A percentile compares a stretch with the other conserved stretches of the same genome.
Evolutionary conservation across 73 alveolate genomes (phyloP).

Genomic region (Paramecium pentaurelia): DNA sequence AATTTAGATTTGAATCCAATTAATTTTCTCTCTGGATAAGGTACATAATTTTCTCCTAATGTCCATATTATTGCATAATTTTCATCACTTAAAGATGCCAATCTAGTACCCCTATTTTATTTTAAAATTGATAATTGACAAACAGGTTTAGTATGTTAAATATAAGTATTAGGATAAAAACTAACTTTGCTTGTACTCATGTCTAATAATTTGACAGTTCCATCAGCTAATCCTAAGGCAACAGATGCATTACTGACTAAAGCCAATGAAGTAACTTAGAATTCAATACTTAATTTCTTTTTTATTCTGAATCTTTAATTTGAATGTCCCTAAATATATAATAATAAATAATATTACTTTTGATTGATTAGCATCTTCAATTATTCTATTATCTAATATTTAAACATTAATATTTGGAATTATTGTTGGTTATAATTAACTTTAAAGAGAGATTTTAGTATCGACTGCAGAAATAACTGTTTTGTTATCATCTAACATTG

Average conservation of each 20-base stretch:
- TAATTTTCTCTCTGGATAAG: slow-evolving; percentile 24
- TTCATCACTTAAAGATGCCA: too few relatives aligned
- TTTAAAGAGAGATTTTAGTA: neutral
- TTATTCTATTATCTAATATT: neutral
- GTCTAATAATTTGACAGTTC: slow-evolving; percentile 5
- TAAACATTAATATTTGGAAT: neutral
- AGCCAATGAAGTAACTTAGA: neutral
- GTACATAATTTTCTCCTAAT: slow-evolving; percentile 28
- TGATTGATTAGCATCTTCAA: neutral
- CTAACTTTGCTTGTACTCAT: slow-evolving; percentile 30
- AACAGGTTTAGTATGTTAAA: neutral
- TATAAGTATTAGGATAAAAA: slow-evolving; percentile 12
- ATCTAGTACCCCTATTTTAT: neutral
- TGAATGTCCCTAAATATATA: neutral
- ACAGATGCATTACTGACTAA: neutral
- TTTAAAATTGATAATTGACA: neutral
- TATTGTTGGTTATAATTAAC: neutral
- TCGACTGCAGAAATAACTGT: neutral
- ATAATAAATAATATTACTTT: neutral
- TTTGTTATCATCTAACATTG: slow-evolving; percentile 3
- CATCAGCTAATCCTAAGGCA: neutral
- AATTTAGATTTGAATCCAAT: neutral
- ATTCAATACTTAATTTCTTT: neutral
- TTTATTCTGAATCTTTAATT: neutral
- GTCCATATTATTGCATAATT: neutral